A percentile compares a stretch with the other conserved stretches of the same genome.
phyloP scores from a whole-genome alignment of 257 asterid species.

The Thymus quinquecostatus region DNA sequence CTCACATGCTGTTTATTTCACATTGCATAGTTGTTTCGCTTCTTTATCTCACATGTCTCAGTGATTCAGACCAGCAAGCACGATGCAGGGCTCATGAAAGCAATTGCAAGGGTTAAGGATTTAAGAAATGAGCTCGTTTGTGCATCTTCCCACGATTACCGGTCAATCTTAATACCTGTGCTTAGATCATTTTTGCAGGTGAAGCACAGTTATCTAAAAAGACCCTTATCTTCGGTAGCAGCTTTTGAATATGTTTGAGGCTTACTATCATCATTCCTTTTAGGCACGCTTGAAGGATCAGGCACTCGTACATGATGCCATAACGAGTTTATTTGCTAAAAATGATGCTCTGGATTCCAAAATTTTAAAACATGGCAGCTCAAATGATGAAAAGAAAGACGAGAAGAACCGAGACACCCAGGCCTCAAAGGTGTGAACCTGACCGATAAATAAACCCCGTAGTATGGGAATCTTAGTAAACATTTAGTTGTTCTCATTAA shows the following conservation, averaged over 20 bases:
- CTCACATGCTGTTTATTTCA: slow-evolving; percentile 23
- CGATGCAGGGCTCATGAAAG: slow-evolving; percentile 80
- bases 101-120: slow-evolving; percentile 71
- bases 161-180: slow-evolving; percentile 69
- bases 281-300: slow-evolving; percentile 83
- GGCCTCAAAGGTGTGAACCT: slow-evolving; percentile 78
- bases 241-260: slow-evolving; percentile 20
- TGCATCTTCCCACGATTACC: slow-evolving; percentile 70
- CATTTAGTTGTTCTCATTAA: slow-evolving; percentile 25
- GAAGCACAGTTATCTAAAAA: neutral
- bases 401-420: slow-evolving; percentile 41
- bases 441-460: slow-evolving; percentile 15
- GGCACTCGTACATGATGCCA: slow-evolving; percentile 33
- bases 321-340: no score
- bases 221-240: slow-evolving; percentile 16
- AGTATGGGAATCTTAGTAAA: slow-evolving; percentile 23
- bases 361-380: no score
- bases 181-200: slow-evolving; percentile 89
- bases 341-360: no score
- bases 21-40: slow-evolving; percentile 42
- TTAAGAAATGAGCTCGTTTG: slow-evolving; percentile 72
- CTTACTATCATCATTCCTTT: slow-evolving; percentile 24
- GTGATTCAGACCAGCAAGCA: no score
- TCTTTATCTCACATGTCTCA: no score
- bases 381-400: no score